These are phyloP conservation scores for Circinella minor DNA, from an alignment of 371 early-diverging fungal species.

Conservation along the genomic window DNA sequence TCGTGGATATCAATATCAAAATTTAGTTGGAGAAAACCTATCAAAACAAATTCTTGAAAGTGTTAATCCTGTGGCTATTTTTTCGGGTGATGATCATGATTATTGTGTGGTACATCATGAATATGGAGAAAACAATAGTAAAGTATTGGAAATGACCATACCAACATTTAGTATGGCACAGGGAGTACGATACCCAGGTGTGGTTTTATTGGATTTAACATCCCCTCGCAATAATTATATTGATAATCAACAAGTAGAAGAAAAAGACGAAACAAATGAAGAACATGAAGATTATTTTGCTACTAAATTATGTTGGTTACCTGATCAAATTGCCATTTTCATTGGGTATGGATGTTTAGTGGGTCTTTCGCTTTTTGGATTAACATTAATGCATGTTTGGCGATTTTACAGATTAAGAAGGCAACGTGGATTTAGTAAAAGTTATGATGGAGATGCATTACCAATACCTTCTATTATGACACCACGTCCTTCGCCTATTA, in stretches of 20 bases:
- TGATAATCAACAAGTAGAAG: background rate
- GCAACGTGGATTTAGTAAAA: conserved; percentile 1
- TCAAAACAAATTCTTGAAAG: conserved; percentile 61
- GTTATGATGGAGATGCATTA: conserved; percentile 3
- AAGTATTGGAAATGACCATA: conserved; percentile 44
- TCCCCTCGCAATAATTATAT: background rate
- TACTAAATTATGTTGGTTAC: conserved; percentile 43
- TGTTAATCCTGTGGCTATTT: conserved; percentile 70
- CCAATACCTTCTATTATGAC: background rate
- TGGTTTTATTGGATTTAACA: conserved; percentile 34
- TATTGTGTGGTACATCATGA: conserved; percentile 73
- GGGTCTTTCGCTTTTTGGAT: conserved; percentile 13
- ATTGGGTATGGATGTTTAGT: conserved; percentile 35
- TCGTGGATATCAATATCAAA: conserved; percentile 85
- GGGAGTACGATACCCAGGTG: conserved; percentile 52
- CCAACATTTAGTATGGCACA: conserved; percentile 67
- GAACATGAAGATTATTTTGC: conserved; percentile 9
- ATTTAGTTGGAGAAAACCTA: conserved; percentile 65
- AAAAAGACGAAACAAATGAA: background rate
- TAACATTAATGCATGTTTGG: conserved; percentile 2
- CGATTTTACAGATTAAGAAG: background rate
- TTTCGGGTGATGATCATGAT: conserved; percentile 95
- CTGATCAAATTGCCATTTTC: conserved; percentile 42
- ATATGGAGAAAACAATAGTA: background rate
- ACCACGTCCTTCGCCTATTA: background rate